These are phyloP conservation scores for Miamiensis avidus DNA, from an alignment of 169 alveolate species.

Conservation along the genomic window DNA sequence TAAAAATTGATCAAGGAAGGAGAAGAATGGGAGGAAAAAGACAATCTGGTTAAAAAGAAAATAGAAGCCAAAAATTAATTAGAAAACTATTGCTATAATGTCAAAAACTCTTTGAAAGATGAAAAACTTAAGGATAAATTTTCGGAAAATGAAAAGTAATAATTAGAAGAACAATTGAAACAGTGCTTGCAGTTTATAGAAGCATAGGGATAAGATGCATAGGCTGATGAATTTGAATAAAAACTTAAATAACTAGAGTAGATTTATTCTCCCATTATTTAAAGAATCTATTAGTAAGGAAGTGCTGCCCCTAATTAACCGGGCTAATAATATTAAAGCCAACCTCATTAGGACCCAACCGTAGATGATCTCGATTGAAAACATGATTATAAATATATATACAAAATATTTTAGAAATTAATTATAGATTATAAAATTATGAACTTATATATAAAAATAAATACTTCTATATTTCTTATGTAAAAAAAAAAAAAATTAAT, in stretches of 20 bases:
- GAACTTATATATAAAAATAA: no score
- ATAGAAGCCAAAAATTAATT: constrained; percentile 78
- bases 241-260: constrained; percentile 96
- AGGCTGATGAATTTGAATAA: constrained; percentile 92
- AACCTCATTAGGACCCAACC: constrained; percentile 52
- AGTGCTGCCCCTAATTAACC: constrained; percentile 93
- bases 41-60: constrained; percentile 61
- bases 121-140: constrained; percentile 75
- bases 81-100: constrained; percentile 65
- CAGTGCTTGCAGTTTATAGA: constrained; percentile 94
- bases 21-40: constrained; percentile 73
- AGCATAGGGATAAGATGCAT: constrained; percentile 92
- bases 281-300: constrained; percentile 90
- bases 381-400: not conserved
- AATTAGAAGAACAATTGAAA: constrained; percentile 84
- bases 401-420: no score
- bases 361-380: constrained; percentile 70
- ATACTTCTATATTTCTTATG: no score
- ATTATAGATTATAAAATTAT: no score
- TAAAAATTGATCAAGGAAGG: constrained; percentile 71
- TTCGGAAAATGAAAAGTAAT: constrained; percentile 71
- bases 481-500: no score
- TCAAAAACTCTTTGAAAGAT: constrained; percentile 74
- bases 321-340: constrained; percentile 54
- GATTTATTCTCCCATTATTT: constrained; percentile 93